Evolutionary conservation across 2,329 filamentous ascomycete species (phyloP).

Genomic region (Phialophora expanda): DNA sequence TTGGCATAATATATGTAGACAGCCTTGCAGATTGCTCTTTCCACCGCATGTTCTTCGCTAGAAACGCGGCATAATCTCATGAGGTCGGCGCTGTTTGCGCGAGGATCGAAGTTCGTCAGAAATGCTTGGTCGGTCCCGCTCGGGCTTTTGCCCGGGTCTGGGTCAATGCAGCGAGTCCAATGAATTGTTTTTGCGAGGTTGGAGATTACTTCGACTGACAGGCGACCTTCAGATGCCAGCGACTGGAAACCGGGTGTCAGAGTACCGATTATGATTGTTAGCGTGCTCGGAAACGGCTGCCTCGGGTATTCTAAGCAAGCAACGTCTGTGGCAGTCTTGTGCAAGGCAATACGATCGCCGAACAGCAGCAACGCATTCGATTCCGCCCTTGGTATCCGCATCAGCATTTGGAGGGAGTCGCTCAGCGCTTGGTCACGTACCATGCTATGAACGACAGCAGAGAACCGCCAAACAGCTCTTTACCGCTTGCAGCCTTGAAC

Average conservation of each 20-base stretch:
- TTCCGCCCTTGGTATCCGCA: conserved; percentile 23
- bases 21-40: conserved; percentile 27
- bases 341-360: conserved; percentile 13
- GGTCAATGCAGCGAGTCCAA: conserved; percentile 29
- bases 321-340: neutral
- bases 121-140: conserved; percentile 25
- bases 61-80: conserved; percentile 28
- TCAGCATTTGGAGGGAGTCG: neutral
- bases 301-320: conserved; percentile 10
- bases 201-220: conserved; percentile 18
- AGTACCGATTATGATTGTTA: conserved; percentile 14
- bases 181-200: conserved; percentile 21
- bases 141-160: conserved; percentile 4
- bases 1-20: conserved; percentile 32
- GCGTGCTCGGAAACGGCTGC: conserved; percentile 13
- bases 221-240: conserved; percentile 18
- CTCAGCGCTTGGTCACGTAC: conserved; percentile 13
- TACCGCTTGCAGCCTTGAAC: neutral
- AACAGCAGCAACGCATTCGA: conserved; percentile 32
- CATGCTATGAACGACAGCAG: conserved; percentile 29
- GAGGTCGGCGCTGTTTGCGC: conserved; percentile 22
- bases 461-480: conserved; percentile 14
- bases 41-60: conserved; percentile 2
- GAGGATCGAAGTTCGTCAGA: conserved; percentile 29
- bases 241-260: conserved; percentile 27